Conservation (phyloP, 1,139 yeast genomes). For the Suhomyces bribrorum region DNA sequence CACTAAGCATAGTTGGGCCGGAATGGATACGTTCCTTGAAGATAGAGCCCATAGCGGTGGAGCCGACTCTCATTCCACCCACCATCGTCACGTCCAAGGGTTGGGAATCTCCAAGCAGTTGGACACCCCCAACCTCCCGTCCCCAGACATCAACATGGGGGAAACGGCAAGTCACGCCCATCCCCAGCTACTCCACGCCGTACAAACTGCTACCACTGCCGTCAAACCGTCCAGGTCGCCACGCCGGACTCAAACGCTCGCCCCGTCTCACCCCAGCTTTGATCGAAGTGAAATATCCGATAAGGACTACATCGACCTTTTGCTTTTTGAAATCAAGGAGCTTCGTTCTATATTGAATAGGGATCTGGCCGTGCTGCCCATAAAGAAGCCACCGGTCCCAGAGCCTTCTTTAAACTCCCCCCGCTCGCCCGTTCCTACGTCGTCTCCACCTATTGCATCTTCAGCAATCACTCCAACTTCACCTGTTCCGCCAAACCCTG, state of each 20-base stretch:
- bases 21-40: constrained; percentile 1
- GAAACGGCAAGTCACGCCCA: background rate
- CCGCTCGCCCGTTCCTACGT: background rate
- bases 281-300: constrained; percentile 35
- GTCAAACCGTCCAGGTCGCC: background rate
- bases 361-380: background rate
- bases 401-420: background rate
- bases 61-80: background rate
- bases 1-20: background rate
- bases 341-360: constrained; percentile 18
- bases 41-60: background rate
- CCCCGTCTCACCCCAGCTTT: constrained; percentile 42
- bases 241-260: constrained; percentile 7
- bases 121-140: constrained; percentile 1
- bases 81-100: background rate
- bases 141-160: constrained; percentile 1
- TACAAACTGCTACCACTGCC: background rate
- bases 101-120: constrained; percentile 1
- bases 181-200: background rate
- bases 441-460: background rate
- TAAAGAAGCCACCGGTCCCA: background rate
- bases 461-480: background rate
- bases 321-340: constrained; percentile 41
- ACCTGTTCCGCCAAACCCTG: too few relatives aligned
- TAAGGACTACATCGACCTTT: constrained; percentile 36